Evolutionary conservation across 2,329 filamentous ascomycete genomes (phyloP).

Genomic region (Blastomyces gilchristii): DNA sequence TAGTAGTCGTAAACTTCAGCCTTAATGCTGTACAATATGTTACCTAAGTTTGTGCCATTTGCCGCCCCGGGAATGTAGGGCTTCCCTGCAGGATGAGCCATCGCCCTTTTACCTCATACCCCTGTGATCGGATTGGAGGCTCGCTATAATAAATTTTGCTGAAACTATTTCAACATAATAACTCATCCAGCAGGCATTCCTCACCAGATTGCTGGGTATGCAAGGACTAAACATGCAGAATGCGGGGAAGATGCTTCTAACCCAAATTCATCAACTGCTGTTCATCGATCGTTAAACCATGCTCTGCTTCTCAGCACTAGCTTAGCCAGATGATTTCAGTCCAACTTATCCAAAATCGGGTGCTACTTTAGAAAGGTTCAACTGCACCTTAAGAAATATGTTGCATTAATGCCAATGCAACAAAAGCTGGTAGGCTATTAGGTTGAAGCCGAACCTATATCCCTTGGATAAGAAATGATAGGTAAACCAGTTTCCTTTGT

Average conservation of each 20-base stretch:
- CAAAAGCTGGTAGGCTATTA: background rate
- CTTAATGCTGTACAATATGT: background rate
- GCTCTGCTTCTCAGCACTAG: background rate
- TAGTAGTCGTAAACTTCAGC: background rate
- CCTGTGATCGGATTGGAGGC: background rate
- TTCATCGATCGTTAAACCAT: background rate
- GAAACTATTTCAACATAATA: background rate
- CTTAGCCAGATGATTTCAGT: background rate
- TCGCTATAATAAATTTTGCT: background rate
- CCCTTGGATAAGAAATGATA: no score
- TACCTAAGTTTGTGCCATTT: no score
- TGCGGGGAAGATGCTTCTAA: background rate
- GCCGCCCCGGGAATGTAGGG: no score
- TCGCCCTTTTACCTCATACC: background rate
- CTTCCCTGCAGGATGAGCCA: background rate
- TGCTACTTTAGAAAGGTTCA: background rate
- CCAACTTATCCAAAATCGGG: background rate
- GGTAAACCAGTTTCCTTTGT: background rate
- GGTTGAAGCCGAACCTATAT: background rate
- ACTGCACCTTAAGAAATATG: no score
- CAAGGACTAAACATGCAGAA: background rate
- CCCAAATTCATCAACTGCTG: background rate
- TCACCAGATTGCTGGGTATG: conserved; percentile 1
- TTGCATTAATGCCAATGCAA: background rate
- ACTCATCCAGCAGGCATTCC: background rate